Evolutionary conservation across 345 rosid genomes (phyloP).

Genomic region (Hirschfeldia incana): DNA sequence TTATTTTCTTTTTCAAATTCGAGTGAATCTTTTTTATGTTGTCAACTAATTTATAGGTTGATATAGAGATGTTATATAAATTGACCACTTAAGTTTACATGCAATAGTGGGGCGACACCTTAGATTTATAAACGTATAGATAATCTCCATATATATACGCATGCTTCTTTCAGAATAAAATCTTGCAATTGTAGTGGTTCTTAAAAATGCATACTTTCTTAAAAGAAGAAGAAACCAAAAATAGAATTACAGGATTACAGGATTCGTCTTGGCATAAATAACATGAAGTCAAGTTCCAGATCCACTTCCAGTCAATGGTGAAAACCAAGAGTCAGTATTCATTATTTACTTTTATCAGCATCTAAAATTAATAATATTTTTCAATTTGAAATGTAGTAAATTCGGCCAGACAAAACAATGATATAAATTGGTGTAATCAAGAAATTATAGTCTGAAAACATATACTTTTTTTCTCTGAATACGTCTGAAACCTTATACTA

Average conservation of each 20-base stretch:
- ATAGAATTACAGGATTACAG: not conserved
- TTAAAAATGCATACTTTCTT: not conserved
- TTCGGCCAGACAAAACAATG: not conserved
- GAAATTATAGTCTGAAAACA: not conserved
- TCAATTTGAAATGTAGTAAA: not conserved
- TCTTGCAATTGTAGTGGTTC: not conserved
- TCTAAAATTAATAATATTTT: not conserved
- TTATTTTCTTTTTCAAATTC: not conserved
- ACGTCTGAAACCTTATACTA: not conserved
- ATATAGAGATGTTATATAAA: not conserved
- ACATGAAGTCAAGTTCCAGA: not conserved
- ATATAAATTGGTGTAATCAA: not conserved
- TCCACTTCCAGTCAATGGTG: not conserved
- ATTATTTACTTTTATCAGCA: not conserved
- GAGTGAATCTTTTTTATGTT: not conserved
- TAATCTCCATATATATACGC: not conserved
- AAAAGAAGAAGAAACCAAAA: not conserved
- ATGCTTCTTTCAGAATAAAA: not conserved
- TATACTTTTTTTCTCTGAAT: no score
- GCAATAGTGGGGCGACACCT: not conserved
- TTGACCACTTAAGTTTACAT: not conserved
- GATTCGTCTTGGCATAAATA: conserved; percentile 5
- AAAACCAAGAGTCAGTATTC: conserved; percentile 9
- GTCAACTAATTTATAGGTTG: no score
- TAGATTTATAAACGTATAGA: not conserved